Base-by-base conservation (phyloP, 140 eudicot species). In the Cichorium intybus region DNA sequence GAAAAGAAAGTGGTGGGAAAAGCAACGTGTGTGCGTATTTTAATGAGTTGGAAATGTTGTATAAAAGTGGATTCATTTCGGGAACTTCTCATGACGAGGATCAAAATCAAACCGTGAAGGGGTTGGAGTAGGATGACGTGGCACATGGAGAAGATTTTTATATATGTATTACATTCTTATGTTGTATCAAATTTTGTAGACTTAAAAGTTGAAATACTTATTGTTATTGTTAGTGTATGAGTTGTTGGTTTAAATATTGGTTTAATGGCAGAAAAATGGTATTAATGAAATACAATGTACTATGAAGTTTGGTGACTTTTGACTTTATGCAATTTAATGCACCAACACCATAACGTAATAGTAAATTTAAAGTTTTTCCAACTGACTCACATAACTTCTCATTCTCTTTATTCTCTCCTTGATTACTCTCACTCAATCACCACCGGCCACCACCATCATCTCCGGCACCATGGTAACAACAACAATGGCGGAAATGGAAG, bases 1-100 rank as follows among this genome's bases (percentile, higher is more conserved):
- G 83, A 37, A 60, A 56, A 24, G 77, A 62, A 24, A 77, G 49
- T 60, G 60, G 66, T 27, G 15, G 70, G 15, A 73, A 74, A 11
- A 64, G 66, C 39, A 64, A 79, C 68, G 23, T 64, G 18, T 82
- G 93, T 67, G 66, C 83, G 14, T 81, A 85, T 61, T 85, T 85
- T 35, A 71, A 71, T 15, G 85, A 79, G 60, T 26, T 83, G 52
- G 86, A 83, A 29, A 49, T 75, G 61, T 52, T 83, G 56, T 67
- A 83, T 69, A 79, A 69, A 72, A 66, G 26, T 6, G 82, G 80
- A 62, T 60, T 79, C 22, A 47, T 71, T 70, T 73, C 78, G 0
- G 66, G 67, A 17, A 64, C 7, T 72, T 72, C 59, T 12, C 65
- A 63, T 23, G 77, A 72, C 7, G 77, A 72, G 1, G 62, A 66